Evolutionary conservation across 2,329 filamentous ascomycete species (phyloP).

Genomic region (Raffaelea albimanens): DNA sequence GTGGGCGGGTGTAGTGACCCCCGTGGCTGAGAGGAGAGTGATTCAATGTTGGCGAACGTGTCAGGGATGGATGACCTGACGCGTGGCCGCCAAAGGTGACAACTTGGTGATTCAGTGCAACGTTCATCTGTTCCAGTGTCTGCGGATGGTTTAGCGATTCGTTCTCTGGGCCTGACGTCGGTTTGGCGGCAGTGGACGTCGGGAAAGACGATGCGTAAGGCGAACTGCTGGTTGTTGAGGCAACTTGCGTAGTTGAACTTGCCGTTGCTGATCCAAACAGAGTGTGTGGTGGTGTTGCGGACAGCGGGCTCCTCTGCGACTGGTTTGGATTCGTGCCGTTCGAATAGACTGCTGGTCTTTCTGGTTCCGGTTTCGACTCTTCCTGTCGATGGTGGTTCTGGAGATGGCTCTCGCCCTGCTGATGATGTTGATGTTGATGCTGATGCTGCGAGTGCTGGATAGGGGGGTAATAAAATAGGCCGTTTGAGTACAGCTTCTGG

Average conservation of each 20-base stretch:
- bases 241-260: not conserved
- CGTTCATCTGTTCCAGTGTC: slow-evolving; percentile 9
- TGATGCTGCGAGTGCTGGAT: not conserved
- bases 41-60: not conserved
- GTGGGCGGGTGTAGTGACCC: not conserved
- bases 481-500: not conserved
- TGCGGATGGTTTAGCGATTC: slow-evolving; percentile 1
- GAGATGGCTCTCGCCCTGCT: not conserved
- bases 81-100: slow-evolving; percentile 11
- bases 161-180: not conserved
- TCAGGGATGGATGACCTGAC: slow-evolving; percentile 4
- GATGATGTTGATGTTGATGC: not conserved
- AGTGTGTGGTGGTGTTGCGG: not conserved
- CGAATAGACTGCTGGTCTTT: not conserved
- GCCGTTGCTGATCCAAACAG: not conserved
- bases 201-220: not conserved
- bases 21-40: not conserved
- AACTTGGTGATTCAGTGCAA: slow-evolving; percentile 9
- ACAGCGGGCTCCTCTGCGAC: not conserved
- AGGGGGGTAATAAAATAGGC: not conserved
- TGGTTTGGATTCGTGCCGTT: not conserved
- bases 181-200: not conserved
- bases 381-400: slow-evolving; percentile 1
- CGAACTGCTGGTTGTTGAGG: not conserved
- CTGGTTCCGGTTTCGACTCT: not conserved